Evolutionary conservation across 306 rosid genomes (phyloP).

Genomic region (Betula pendula): DNA sequence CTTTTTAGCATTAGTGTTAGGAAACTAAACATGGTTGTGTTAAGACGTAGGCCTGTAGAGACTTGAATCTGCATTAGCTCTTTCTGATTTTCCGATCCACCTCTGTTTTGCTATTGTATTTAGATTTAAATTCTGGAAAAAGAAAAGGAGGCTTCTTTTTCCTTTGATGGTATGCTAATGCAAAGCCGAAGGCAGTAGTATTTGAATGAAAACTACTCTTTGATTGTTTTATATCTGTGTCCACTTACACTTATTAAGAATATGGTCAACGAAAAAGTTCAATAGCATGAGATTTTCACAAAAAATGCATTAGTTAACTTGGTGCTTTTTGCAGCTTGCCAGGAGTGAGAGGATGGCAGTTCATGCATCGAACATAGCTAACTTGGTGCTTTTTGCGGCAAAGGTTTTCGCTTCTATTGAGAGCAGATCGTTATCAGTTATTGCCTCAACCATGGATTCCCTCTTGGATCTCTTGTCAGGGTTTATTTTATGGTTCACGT

Average conservation of each 20-base stretch:
- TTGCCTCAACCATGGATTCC: constrained; percentile 86
- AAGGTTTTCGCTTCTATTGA: constrained; percentile 70
- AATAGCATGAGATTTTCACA: background rate
- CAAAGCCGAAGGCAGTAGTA: background rate
- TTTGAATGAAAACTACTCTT: background rate
- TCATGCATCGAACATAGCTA: constrained; percentile 53
- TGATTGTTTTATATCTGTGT: background rate
- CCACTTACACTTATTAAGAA: background rate
- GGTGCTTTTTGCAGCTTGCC: constrained; percentile 64
- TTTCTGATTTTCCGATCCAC: background rate
- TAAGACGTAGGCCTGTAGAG: background rate
- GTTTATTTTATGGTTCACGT: constrained; percentile 79
- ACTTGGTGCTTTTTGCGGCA: constrained; percentile 65
- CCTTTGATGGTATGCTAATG: background rate
- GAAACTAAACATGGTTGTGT: background rate
- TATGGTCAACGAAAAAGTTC: background rate
- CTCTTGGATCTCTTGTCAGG: constrained; percentile 86
- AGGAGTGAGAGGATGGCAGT: constrained; percentile 67
- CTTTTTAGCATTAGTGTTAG: background rate
- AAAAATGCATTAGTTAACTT: background rate
- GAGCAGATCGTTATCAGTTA: constrained; percentile 73
- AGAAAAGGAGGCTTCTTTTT: background rate
- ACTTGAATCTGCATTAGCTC: background rate
- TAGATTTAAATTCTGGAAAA: background rate
- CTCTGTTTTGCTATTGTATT: constrained; percentile 1